Evolutionary conservation across 305 asterid species (phyloP).

Genomic region (Solanum hybrid): DNA sequence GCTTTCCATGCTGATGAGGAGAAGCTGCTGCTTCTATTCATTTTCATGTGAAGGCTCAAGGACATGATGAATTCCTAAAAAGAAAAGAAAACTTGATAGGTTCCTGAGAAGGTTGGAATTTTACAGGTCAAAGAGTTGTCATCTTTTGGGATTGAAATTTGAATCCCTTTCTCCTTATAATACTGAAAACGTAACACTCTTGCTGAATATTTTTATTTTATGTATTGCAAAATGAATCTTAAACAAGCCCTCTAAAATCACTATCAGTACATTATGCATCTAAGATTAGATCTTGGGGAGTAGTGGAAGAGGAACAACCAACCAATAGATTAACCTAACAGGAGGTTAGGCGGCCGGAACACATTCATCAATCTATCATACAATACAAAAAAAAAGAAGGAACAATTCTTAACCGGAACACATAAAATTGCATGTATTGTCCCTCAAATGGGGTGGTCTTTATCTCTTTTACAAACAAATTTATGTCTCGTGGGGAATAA

Average conservation of each 20-base stretch:
- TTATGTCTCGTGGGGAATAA: neutral
- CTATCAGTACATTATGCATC: neutral
- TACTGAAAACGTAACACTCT: neutral
- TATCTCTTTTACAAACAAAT: too few species aligned
- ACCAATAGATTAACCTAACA: neutral
- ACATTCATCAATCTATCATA: neutral
- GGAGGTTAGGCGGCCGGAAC: neutral
- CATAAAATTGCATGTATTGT: neutral
- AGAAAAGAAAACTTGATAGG: neutral
- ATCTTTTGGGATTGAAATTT: neutral
- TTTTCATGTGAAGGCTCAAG: neutral
- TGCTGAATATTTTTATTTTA: neutral
- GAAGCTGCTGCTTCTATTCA: constrained; percentile 10
- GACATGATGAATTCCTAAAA: neutral
- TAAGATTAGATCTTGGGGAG: neutral
- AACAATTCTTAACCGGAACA: neutral
- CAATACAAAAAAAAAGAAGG: neutral
- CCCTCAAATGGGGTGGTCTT: too few species aligned
- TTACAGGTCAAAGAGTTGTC: neutral
- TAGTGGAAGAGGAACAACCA: neutral
- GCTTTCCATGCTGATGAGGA: constrained; percentile 14
- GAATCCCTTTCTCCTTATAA: neutral
- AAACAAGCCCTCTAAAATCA: neutral
- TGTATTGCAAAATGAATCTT: neutral
- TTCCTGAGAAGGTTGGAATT: neutral